Conservation (phyloP, 371 early-diverging fungal genomes). For the Mortierella sp. region DNA sequence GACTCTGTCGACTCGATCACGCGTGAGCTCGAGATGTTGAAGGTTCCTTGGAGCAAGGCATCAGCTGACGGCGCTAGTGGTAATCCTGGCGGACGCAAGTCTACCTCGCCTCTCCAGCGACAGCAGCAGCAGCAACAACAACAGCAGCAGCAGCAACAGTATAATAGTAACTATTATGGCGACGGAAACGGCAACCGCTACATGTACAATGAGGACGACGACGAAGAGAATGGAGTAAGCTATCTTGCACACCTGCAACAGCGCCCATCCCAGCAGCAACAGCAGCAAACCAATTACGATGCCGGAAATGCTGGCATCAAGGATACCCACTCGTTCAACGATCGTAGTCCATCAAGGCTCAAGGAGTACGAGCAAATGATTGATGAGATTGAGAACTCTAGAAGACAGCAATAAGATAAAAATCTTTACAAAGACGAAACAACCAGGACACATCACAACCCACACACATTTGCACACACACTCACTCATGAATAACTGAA, state of each 20-base stretch:
- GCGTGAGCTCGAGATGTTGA: constrained; percentile 52
- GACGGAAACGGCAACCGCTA: constrained; percentile 28
- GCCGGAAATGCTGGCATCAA: no score
- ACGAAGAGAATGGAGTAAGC: constrained; percentile 37
- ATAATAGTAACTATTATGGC: constrained; percentile 9
- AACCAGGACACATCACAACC: no score
- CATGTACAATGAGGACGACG: constrained; percentile 32
- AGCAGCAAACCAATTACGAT: constrained; percentile 10
- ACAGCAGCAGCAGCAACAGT: constrained; percentile 17
- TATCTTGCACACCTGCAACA: constrained; percentile 39
- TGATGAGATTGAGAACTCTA: constrained; percentile 51
- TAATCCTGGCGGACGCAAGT: no score
- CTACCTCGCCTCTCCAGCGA: no score
- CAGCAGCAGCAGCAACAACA: constrained; percentile 23
- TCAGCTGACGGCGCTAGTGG: no score
- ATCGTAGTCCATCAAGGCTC: constrained; percentile 40
- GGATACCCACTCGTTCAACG: constrained; percentile 50
- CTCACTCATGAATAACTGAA: no score
- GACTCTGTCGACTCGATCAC: constrained; percentile 57
- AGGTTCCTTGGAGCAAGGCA: constrained; percentile 52
- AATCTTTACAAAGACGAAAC: no score
- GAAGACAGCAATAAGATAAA: no score
- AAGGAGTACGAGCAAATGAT: constrained; percentile 56
- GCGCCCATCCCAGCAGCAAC: constrained; percentile 20
- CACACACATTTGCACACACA: no score